Percentiles rank a stretch among this genome's conserved stretches.
These are phyloP conservation scores for Yamadazyma scolyti DNA, from an alignment of 805 yeast genomes.

Conservation along the genomic window DNA sequence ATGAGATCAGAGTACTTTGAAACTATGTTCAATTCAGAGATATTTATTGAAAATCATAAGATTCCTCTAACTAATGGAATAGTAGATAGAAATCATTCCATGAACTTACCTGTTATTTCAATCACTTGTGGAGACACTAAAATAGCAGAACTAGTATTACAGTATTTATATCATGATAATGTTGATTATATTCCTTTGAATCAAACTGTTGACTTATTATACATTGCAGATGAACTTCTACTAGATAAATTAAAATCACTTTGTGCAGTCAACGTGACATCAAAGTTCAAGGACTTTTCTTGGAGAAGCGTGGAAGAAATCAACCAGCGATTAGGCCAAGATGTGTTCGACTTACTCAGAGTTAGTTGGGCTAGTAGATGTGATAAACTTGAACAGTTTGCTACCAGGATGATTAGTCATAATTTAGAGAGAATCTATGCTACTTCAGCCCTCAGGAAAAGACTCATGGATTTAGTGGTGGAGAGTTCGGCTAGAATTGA, in stretches of 20 bases:
- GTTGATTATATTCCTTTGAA: constrained; percentile 44
- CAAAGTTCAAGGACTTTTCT: constrained; percentile 17
- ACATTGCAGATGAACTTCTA: constrained; percentile 55
- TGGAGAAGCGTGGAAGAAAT: constrained; percentile 16
- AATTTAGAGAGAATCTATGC: constrained; percentile 36
- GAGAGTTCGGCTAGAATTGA: constrained; percentile 55
- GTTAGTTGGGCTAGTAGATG: constrained; percentile 67
- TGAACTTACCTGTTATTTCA: constrained; percentile 24
- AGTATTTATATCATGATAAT: constrained; percentile 58
- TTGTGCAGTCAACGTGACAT: constrained; percentile 51
- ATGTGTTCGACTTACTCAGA: constrained; percentile 54
- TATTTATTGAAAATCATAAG: constrained; percentile 13
- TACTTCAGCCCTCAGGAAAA: constrained; percentile 24
- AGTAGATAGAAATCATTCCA: constrained; percentile 14
- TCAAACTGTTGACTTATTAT: constrained; percentile 52
- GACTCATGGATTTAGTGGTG: constrained; percentile 18
- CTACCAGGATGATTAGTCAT: constrained; percentile 56
- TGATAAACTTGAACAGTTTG: constrained; percentile 60
- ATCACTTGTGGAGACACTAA: constrained; percentile 17
- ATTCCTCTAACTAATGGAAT: constrained; percentile 8
- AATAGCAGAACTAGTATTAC: constrained; percentile 10
- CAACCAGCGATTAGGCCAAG: constrained; percentile 23
- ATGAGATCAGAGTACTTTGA: constrained; percentile 61
- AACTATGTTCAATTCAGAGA: constrained; percentile 54
- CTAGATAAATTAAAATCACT: constrained; percentile 63